phyloP scores from a whole-genome alignment of 371 early-diverging fungal genomes.

The Homolaphlyctis polyrhiza region DNA sequence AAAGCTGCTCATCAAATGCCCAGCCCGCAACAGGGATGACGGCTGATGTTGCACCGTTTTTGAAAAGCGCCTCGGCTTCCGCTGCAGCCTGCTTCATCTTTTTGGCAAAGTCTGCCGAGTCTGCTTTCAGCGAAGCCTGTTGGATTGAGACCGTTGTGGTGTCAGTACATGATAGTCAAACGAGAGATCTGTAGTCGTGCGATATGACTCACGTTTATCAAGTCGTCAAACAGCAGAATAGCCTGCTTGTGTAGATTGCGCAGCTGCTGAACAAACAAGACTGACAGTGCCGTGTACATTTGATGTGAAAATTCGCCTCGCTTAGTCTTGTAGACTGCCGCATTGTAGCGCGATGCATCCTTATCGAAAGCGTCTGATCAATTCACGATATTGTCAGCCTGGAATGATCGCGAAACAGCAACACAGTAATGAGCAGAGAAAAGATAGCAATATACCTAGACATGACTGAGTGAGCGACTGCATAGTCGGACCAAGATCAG shows the following conservation, averaged over 20 bases:
- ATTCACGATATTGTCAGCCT: too few relatives aligned
- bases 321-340: conserved; percentile 84
- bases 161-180: too few relatives aligned
- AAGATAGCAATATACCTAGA: not conserved
- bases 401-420: too few relatives aligned
- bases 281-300: conserved; percentile 70
- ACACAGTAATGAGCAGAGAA: too few relatives aligned
- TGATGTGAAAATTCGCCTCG: conserved; percentile 71
- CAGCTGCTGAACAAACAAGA: conserved; percentile 78
- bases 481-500: conserved; percentile 58
- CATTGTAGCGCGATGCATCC: conserved; percentile 85
- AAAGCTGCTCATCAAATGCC: conserved; percentile 62
- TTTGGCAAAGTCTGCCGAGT: conserved; percentile 49
- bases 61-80: conserved; percentile 30
- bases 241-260: conserved; percentile 76
- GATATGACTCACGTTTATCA: conserved; percentile 29
- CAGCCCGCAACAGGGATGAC: conserved; percentile 69
- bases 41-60: conserved; percentile 7
- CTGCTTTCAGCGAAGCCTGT: too few relatives aligned
- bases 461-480: not conserved
- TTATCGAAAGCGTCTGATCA: conserved; percentile 63
- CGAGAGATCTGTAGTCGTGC: not conserved
- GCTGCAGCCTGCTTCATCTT: conserved; percentile 38
- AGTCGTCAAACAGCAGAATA: conserved; percentile 54
- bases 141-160: too few relatives aligned